phyloP scores from a whole-genome alignment of 441 rosid genomes.

The Erodium trifolium region DNA sequence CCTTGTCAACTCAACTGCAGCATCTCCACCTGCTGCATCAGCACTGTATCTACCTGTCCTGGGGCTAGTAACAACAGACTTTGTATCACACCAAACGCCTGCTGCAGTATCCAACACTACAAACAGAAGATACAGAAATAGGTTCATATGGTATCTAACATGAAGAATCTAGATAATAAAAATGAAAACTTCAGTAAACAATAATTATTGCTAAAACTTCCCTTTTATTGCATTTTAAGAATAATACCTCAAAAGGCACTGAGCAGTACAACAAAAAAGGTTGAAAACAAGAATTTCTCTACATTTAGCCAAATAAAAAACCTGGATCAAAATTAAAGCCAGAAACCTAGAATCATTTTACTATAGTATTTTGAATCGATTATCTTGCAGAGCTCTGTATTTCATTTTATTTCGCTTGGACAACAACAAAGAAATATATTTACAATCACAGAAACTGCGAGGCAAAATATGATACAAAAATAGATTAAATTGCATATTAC shows the following conservation, averaged over 20 bases:
- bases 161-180: slow-evolving; percentile 3
- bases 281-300: not conserved
- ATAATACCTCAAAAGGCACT: not conserved
- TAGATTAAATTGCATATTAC: too few relatives aligned
- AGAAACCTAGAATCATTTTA: not conserved
- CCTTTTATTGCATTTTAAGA: not conserved
- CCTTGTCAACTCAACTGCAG: slow-evolving; percentile 93
- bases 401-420: too few relatives aligned
- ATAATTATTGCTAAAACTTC: not conserved
- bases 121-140: slow-evolving; percentile 20
- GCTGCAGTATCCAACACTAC: slow-evolving; percentile 99
- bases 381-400: too few relatives aligned
- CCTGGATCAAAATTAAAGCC: not conserved
- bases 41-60: slow-evolving; percentile 91
- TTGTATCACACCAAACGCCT: slow-evolving; percentile 99
- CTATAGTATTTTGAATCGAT: too few relatives aligned
- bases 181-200: not conserved
- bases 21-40: slow-evolving; percentile 98
- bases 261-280: not conserved
- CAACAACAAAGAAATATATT: too few relatives aligned
- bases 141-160: slow-evolving; percentile 15
- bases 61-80: slow-evolving; percentile 92
- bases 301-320: not conserved
- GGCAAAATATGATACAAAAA: too few relatives aligned
- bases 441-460: too few relatives aligned